Evolutionary conservation across 176 grass and related monocot species (phyloP).

Genomic region (Ensete ventricosum): DNA sequence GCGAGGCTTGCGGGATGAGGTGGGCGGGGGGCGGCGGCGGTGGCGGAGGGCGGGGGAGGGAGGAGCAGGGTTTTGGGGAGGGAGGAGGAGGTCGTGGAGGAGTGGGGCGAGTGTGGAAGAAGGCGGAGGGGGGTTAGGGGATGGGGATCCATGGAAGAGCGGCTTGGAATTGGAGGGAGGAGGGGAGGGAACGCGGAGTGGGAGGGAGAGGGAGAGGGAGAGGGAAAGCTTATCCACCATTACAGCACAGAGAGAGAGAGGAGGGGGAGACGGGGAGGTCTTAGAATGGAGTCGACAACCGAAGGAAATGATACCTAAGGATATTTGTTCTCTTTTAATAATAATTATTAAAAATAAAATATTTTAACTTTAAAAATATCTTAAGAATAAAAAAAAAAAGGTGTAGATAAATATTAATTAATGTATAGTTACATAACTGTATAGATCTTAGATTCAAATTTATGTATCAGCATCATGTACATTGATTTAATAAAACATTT

Average conservation of each 20-base stretch:
- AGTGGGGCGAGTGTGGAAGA: constrained; percentile 27
- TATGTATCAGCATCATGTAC: too few relatives aligned
- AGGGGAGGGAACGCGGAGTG: constrained; percentile 26
- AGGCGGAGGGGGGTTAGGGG: not conserved
- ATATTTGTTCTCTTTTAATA: too few relatives aligned
- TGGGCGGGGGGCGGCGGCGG: not conserved
- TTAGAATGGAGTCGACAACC: not conserved
- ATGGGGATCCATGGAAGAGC: constrained; percentile 1
- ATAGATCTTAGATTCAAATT: too few relatives aligned
- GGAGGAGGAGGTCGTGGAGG: constrained; percentile 41
- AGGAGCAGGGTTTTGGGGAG: not conserved
- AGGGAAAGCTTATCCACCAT: constrained; percentile 48
- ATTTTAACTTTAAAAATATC: too few relatives aligned
- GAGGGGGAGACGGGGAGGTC: not conserved
- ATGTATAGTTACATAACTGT: too few relatives aligned
- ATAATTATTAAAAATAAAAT: too few relatives aligned
- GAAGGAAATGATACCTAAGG: too few relatives aligned
- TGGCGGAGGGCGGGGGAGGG: constrained; percentile 23
- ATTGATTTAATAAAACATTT: too few relatives aligned
- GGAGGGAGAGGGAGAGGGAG: constrained; percentile 26
- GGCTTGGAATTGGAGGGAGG: constrained; percentile 16
- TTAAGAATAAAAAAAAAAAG: too few relatives aligned
- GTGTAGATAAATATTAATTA: too few relatives aligned
- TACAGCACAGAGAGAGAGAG: too few relatives aligned
- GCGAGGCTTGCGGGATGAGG: constrained; percentile 15